phyloP scores from a whole-genome alignment of 257 asterid genomes.

The Solanum pinnatisectum region DNA sequence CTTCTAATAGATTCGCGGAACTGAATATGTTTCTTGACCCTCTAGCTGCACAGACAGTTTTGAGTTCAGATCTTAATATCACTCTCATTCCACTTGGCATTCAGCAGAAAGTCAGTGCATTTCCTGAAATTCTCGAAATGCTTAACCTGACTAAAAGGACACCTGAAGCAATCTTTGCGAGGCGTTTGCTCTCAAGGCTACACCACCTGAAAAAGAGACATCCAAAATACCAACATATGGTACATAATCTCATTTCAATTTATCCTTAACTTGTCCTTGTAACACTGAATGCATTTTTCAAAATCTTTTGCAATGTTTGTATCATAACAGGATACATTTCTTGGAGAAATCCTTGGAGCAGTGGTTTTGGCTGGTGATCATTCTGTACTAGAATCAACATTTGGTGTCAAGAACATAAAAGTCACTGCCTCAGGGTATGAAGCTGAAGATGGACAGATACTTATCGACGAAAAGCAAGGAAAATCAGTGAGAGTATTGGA shows the following conservation, averaged over 20 bases:
- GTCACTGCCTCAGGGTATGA: conserved; percentile 42
- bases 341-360: conserved; percentile 82
- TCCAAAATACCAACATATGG: conserved; percentile 59
- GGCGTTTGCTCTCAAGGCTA: conserved; percentile 45
- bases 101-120: conserved; percentile 43
- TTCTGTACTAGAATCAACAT: conserved; percentile 26
- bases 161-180: conserved; percentile 45
- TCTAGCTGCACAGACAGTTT: conserved; percentile 55
- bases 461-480: conserved; percentile 27
- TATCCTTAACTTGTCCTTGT: neutral
- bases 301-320: neutral
- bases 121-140: conserved; percentile 8
- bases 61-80: conserved; percentile 36
- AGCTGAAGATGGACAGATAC: conserved; percentile 52
- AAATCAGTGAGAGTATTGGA: conserved; percentile 44
- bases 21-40: conserved; percentile 84
- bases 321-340: conserved; percentile 43
- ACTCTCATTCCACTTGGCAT: conserved; percentile 61
- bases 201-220: conserved; percentile 27
- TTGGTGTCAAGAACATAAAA: conserved; percentile 18
- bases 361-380: conserved; percentile 43
- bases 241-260: conserved; percentile 8
- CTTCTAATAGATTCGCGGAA: conserved; percentile 55
- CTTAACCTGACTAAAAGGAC: conserved; percentile 37
- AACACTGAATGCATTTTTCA: neutral